Evolutionary conservation across 2,329 filamentous ascomycete species (phyloP), one percentile per base, ranked within the genome.

Genomic region (Colletotrichum cuscutae): DNA sequence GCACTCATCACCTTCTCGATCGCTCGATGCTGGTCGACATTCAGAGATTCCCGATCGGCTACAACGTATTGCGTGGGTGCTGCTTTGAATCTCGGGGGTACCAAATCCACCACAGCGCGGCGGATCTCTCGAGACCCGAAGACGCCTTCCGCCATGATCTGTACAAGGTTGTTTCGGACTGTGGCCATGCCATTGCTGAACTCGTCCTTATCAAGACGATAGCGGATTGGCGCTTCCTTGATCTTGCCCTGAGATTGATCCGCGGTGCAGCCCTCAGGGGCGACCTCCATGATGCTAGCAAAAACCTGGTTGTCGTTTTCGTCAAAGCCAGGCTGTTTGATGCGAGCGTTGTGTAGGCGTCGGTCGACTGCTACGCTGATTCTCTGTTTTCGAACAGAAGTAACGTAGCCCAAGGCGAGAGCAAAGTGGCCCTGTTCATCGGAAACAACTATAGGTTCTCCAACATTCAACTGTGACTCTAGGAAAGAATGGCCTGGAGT

Each of bases 151-250:
- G 94, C 90, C 95, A 99, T 98, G 77, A 98, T 90, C 76, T 95
- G 94, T 37, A 98, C 90, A 1, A 99, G 88, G 77, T 98, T 99
- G 82, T 98, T 98, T 65, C 97, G 92, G 58, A 98, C 94, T 35
- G 93, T 93, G 3, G 97, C 95, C 94, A 99, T 97, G 70, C 97
- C 97, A 78, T 97, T 98, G 83, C 95, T 97, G 82, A 99, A 99
- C 79, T 99, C 97, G 78, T 99, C 97, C 80, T 98, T 98, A 83
- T 99, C 97, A 4, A 99, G 86, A 28, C 97, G 93, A 78, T 98
- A 99, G 61, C 90, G 87, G 6, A 93, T 84, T 4, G 89, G 89
- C 4, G 88, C 81, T 69, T 87, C 85, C 71, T 87, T 85, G 75
- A 87, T 85, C 76, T 86, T 88, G 32, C 84, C 85, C 53, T 89